These are phyloP conservation scores for Chlorella sp. DNA, from an alignment of 139 green algal genomes.

Conservation along the genomic window DNA sequence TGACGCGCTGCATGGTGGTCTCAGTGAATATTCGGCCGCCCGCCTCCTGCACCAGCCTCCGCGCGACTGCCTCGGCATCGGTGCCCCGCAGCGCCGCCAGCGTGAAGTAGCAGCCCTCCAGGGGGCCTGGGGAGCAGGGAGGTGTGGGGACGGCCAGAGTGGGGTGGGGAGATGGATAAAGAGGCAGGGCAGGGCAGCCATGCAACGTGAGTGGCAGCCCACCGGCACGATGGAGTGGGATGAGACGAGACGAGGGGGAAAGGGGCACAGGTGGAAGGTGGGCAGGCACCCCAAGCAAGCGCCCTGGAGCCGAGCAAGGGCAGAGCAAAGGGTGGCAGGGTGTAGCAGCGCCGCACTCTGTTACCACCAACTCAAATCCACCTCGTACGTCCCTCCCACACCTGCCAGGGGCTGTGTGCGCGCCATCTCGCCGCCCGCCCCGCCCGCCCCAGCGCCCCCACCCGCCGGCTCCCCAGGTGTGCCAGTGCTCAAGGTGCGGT, in stretches of 20 bases:
- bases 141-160: not conserved
- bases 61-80: not conserved
- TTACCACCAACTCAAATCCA: not conserved
- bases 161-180: not conserved
- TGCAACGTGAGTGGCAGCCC: too few species aligned
- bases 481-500: not conserved
- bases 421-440: not conserved
- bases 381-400: not conserved
- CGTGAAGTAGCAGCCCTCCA: slow-evolving; percentile 57
- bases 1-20: not conserved
- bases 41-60: slow-evolving; percentile 26
- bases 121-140: slow-evolving; percentile 3
- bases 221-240: too few species aligned
- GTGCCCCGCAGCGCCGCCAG: slow-evolving; percentile 44
- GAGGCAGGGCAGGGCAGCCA: too few species aligned
- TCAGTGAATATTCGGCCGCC: slow-evolving; percentile 52
- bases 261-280: too few species aligned
- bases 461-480: not conserved
- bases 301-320: too few species aligned
- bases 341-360: not conserved
- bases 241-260: too few species aligned
- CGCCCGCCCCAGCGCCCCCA: not conserved
- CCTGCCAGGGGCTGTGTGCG: not conserved
- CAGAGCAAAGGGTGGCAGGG: not conserved
- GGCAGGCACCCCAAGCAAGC: too few species aligned